Evolutionary conservation across 495 filamentous ascomycete genomes (phyloP), one percentile per base, ranked within the genome.

Genomic region (Elaphomyces granulatus): DNA sequence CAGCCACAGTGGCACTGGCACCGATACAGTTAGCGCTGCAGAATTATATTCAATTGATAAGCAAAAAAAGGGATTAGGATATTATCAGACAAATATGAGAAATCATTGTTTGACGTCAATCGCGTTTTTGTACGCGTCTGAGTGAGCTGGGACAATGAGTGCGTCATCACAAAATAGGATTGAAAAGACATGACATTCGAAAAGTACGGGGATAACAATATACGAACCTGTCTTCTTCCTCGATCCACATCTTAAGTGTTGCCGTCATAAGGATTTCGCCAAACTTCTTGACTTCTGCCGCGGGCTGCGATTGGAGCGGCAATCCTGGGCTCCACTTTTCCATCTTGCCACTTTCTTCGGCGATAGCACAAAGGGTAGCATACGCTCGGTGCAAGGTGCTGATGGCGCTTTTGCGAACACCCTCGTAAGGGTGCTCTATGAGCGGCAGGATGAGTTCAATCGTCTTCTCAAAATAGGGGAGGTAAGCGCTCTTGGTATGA

Each of bases 81-180:
- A 7, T 3, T 43, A 45, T 21, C 33, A 47, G n/a, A n/a, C n/a
- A n/a, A n/a, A n/a, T n/a, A n/a, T 28, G 12, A 80, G 72, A 67
- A 74, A 67, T 83, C 83, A 85, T 66, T 45, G n/a, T 66, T 93
- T 90, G 75, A 71, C 86, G 86, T 79, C 87, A 94, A 73, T 64
- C 74, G 72, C 81, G 75, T 64, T 53, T 64, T 71, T 70, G 60
- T 51, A 66, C 66, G 82, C 75, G 74, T 96, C 80, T 80, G 81
- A 94, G 88, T 94, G 88, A 95, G 87, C 86, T 95, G 87, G 87
- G 88, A 28, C 87, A 90, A 83, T 84, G 83, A 76, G 60, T 60
- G 61, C 60, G 44, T 94, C 84, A 94, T 96, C 87, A 88, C 87
- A 58, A 49, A 52, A 57, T 48, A 35, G 26, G 53, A 51, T 15